These are phyloP conservation scores for Syzygium aqueum DNA, from an alignment of 345 rosid genomes.

Conservation along the genomic window DNA sequence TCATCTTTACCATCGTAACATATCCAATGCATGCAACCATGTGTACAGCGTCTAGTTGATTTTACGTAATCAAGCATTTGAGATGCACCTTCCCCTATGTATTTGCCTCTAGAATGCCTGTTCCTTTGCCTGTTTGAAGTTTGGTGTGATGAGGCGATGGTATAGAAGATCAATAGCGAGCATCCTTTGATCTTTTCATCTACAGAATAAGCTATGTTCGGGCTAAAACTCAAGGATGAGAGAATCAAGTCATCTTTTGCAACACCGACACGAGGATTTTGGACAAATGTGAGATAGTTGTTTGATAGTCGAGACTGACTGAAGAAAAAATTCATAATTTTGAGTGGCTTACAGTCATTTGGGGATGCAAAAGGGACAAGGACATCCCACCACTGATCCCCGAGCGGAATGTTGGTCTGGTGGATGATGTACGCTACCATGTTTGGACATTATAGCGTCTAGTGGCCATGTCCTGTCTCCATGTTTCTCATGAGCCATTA, in stretches of 20 bases:
- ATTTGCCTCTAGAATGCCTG: background rate
- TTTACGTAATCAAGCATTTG: background rate
- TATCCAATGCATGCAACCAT: background rate
- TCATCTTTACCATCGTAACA: background rate
- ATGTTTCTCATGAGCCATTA: background rate
- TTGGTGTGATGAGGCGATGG: background rate
- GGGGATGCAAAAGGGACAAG: background rate
- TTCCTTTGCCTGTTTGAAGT: background rate
- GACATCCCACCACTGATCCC: background rate
- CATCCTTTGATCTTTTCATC: background rate
- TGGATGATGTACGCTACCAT: background rate
- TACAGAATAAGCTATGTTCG: background rate
- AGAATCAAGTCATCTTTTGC: background rate
- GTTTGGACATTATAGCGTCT: background rate
- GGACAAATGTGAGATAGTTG: background rate
- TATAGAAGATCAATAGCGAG: background rate
- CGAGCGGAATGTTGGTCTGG: background rate
- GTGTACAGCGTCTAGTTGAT: background rate
- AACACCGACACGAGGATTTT: background rate
- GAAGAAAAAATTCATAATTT: background rate
- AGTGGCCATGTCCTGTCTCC: background rate
- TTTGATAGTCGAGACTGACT: background rate
- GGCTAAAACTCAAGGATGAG: background rate
- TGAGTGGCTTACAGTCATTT: background rate
- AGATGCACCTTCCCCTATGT: background rate